Base-by-base conservation (phyloP, 176 grass and related monocot species). In the Aegilops speltoides region DNA sequence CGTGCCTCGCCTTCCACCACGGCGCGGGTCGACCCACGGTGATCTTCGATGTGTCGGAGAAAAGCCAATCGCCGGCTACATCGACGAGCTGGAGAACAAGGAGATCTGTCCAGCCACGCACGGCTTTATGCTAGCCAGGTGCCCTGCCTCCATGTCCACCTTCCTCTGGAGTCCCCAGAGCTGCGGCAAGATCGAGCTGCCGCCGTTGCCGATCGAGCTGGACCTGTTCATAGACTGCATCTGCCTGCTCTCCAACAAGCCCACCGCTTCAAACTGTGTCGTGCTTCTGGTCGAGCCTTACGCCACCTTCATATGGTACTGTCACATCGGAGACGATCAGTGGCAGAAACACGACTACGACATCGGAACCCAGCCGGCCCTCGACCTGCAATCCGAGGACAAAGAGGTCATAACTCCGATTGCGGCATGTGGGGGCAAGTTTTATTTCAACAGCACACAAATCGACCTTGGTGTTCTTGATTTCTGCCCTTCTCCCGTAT, bases 221-320 rank as follows among this genome's bases (percentile, higher is more conserved):
- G 25, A 36, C 14, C 0, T 60, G n/a, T 12, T 68, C 19, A 72
- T 68, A 8, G 17, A 83, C 15, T 38, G 46, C 48, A 26, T 13
- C 29, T 71, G 80, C 22, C 31, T 82, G 20, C 46, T 82, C 0
- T 82, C 66, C 12, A 13, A 71, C 0, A 11, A 82, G 12, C 45
- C 64, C 29, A 64, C 13, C 7, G 13, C 7, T 46, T 2, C 5
- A 19, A 67, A 45, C 79, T 38, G 22, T 32, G 2, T 22, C 3
- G 68, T 83, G 81, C 67, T 83, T 36, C 68, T 83, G 0, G 81
- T 73, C 50, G 81, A 83, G 81, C 56, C 81, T 3, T 15, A 73
- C 50, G n/a, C 13, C 31, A 33, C 68, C 20, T 34, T 83, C 8
- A 73, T 83, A 8, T 83, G 68, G 68, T 73, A 83, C 68, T 83